Evolutionary conservation across 352 stramenopile genomes (phyloP), one percentile per base, ranked within the genome.

Genomic region (Globisporangium orthogonon): DNA sequence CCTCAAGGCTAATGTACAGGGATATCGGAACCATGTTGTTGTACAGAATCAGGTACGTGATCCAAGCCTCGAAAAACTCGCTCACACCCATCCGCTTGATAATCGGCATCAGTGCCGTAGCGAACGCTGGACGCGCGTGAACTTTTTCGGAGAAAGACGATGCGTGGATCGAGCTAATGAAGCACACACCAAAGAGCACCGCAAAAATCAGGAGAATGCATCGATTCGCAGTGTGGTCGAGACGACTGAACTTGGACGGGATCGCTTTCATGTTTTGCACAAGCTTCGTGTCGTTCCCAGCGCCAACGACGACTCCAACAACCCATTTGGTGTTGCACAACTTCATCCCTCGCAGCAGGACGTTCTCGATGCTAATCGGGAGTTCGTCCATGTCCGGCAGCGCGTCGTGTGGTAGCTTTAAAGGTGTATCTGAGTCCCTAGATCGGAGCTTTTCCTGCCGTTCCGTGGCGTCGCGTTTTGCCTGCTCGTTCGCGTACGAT

Each of bases 1-100:
- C 81, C 63, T 98, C 94, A 2, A 99, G 71, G 28, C 92, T 98
- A 31, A 99, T 97, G 72, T 99, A 99, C 2, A 99, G 70, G 53
- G 91, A 98, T 41, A 99, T 95, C 5, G 97, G 97, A 13, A 99
- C 78, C 76, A 94, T 87, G 65, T 94, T 94, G 66, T 94, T 92
- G 76, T 94, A 94, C 31, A 94, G 49, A 51, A 94, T 92, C 48
- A 94, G 60, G 53, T 89, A 91, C 30, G 84, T 94, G 18, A 91
- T 49, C 77, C 83, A 93, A 0, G 70, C 68, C 52, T 91, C 74
- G 0, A 84, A 39, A n/a, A 87, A 78, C 23, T 73, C 71, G 0
- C 54, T 71, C 0, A 65, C 54, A 23, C 56, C 62, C 14, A 80
- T 80, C 15, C 68, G 33, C 2, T 60, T 54, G 23, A 83, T 62